Percentiles rank a stretch among this genome's conserved stretches.
phyloP scores from a whole-genome alignment of 352 stramenopile genomes.

The Globisporangium barbulae region DNA sequence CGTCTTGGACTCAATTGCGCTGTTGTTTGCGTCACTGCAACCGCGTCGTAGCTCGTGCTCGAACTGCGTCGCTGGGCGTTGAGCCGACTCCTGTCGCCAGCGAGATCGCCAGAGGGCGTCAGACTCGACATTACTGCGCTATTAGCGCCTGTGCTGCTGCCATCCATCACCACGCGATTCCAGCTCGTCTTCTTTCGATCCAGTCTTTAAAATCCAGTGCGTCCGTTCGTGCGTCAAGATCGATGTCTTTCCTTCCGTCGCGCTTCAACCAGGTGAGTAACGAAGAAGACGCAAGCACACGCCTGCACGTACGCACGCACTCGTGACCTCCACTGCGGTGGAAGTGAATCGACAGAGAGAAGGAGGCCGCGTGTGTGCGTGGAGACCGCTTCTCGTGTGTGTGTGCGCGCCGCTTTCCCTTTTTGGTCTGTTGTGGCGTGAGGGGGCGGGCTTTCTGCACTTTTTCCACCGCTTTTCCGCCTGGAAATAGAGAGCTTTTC shows the following conservation, averaged over 20 bases:
- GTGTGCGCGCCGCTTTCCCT: slow-evolving; percentile 1
- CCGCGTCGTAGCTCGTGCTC: not conserved
- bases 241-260: too few relatives aligned
- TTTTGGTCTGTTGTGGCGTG: not conserved
- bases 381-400: not conserved
- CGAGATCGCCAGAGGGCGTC: not conserved
- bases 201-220: slow-evolving; percentile 1
- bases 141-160: not conserved
- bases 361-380: too few relatives aligned
- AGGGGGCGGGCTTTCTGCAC: slow-evolving; percentile 25
- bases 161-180: slow-evolving; percentile 1
- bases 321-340: too few relatives aligned
- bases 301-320: not conserved
- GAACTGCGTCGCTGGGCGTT: not conserved
- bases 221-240: not conserved
- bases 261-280: not conserved
- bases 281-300: not conserved
- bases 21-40: not conserved
- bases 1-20: too few relatives aligned
- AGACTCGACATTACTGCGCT: not conserved
- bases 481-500: slow-evolving; percentile 9
- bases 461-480: slow-evolving; percentile 38
- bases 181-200: not conserved
- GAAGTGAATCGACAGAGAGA: not conserved
- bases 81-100: not conserved